A percentile compares a stretch with the other conserved stretches of the same genome.
Conservation (phyloP, 257 asterid genomes). For the Vinca minor region DNA sequence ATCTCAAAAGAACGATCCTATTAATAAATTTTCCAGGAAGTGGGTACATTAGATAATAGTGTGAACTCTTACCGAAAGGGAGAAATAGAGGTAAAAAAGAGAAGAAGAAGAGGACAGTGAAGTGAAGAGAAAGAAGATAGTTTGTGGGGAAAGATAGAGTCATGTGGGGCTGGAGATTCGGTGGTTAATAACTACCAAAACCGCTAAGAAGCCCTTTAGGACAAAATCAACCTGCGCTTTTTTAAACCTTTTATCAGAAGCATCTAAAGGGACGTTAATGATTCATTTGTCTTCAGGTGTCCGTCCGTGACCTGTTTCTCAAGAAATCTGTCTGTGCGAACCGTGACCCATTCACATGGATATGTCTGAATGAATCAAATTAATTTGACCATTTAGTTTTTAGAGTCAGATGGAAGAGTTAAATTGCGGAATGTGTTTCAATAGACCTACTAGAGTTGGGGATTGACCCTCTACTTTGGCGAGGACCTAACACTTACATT, state of each 20-base stretch:
- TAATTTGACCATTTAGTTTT: too few species aligned
- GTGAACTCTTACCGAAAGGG: neutral
- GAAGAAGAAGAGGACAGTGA: neutral
- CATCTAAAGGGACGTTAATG: neutral
- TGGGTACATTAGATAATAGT: too few species aligned
- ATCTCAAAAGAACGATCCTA: too few species aligned
- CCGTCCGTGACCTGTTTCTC: conserved; percentile 15
- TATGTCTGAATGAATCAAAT: too few species aligned
- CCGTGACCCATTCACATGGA: conserved; percentile 18
- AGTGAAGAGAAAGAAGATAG: neutral
- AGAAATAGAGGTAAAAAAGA: neutral
- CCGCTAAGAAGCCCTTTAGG: conserved; percentile 6
- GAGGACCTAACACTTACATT: too few species aligned
- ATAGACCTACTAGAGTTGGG: too few species aligned
- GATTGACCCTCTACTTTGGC: too few species aligned
- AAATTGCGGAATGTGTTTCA: too few species aligned
- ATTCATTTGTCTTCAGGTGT: conserved; percentile 12
- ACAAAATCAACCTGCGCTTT: conserved; percentile 2
- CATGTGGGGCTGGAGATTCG: conserved; percentile 24
- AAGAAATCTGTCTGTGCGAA: conserved; percentile 12
- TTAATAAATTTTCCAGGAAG: too few species aligned
- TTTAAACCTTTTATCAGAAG: neutral
- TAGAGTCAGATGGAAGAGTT: too few species aligned
- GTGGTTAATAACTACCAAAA: conserved; percentile 23
- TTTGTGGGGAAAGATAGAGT: conserved; percentile 1